Base-by-base conservation (phyloP, 495 filamentous ascomycete species). In the Glonium stellatum region DNA sequence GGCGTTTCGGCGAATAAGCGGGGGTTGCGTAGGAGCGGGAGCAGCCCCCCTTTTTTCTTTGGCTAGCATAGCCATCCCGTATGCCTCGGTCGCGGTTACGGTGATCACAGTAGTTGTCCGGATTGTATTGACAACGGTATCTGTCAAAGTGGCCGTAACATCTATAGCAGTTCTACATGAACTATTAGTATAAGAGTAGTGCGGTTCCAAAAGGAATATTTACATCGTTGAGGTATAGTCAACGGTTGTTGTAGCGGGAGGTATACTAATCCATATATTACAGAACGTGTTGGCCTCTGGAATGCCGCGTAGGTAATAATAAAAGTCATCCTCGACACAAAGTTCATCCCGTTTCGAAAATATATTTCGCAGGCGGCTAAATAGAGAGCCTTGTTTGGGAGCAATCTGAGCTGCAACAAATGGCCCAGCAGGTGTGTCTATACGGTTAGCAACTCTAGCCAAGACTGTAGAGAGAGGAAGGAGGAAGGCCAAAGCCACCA, bases 211-310 rank as follows among this genome's bases (percentile, higher is more conserved):
- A 31, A 1, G 5, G 23, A 1, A 35, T 18, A 34, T 52, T 19
- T 66, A 70, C 70, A 63, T 62, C n/a, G 37, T 61, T 1, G 63
- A 63, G 0, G 65, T 69, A 44, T 50, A 61, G 2, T 70, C 65
- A 12, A 64, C 64, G 34, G 41, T 57, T 13, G 48, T 51, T 4
- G 63, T 67, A 12, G 58, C 44, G 15, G 60, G 64, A 1, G 55
- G 55, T 19, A 66, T 62, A 6, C 31, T 37, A 18, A 62, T 50
- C 35, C 34, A 54, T 19, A 31, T 42, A 31, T 59, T 57, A 47
- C 59, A 66, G 55, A 66, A 66, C 6, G 15, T 57, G 34, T 59
- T 49, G 5, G 25, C 22, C 4, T 59, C 37, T 4, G 6, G 23
- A 13, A 21, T 9, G 12, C 19, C 1, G 1, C 23, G 18, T 5